phyloP scores from a whole-genome alignment of 2,329 filamentous ascomycete species.

The Monascus ruber region DNA sequence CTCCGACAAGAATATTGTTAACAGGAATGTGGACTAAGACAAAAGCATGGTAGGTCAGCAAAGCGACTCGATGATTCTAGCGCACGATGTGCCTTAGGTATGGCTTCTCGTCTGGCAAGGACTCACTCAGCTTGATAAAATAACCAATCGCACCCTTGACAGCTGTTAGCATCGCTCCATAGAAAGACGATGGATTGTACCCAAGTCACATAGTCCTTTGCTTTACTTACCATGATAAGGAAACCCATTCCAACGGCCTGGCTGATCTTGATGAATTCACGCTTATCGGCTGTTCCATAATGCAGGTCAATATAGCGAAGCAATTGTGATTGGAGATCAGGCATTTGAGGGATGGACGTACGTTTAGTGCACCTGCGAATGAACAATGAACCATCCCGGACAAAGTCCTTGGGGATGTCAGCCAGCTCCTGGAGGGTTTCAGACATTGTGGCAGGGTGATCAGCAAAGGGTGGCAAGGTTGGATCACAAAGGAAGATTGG shows the following conservation, averaged over 20 bases:
- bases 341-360: constrained; percentile 17
- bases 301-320: constrained; percentile 3
- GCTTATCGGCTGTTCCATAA: constrained; percentile 40
- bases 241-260: constrained; percentile 51
- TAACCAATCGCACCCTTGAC: constrained; percentile 44
- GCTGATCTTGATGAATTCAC: constrained; percentile 50
- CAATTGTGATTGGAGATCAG: neutral
- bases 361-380: constrained; percentile 39
- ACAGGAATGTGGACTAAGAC: constrained; percentile 38
- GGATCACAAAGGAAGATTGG: too few species aligned
- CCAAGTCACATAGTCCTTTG: too few species aligned
- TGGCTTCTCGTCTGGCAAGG: neutral
- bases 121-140: constrained; percentile 49
- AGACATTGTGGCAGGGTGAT: constrained; percentile 27
- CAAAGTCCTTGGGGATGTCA: constrained; percentile 46
- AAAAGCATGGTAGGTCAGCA: constrained; percentile 1
- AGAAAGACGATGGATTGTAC: too few species aligned
- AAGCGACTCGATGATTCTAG: neutral
- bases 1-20: constrained; percentile 40
- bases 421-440: constrained; percentile 51
- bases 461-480: too few species aligned
- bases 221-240: constrained; percentile 39
- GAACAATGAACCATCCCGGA: constrained; percentile 39
- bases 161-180: neutral
- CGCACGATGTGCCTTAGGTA: neutral